Percentiles rank a stretch among this genome's conserved stretches.
Conservation (phyloP, 2,329 filamentous ascomycete species). For the Alternaria conjuncta region DNA sequence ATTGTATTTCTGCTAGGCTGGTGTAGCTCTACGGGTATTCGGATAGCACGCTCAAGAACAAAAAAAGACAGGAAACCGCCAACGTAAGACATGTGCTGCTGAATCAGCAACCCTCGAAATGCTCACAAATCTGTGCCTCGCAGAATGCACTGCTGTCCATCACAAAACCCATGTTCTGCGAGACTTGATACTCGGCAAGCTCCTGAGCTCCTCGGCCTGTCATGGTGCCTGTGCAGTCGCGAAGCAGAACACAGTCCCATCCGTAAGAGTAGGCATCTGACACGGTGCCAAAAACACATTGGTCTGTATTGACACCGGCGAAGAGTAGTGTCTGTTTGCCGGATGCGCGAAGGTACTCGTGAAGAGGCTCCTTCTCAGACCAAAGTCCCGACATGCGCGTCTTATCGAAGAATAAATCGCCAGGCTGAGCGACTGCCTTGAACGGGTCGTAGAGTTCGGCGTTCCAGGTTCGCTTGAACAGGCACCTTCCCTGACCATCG, state of each 20-base stretch:
- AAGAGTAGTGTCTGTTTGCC: slow-evolving; percentile 52
- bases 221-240: slow-evolving; percentile 53
- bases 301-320: slow-evolving; percentile 53
- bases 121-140: slow-evolving; percentile 23
- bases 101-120: background rate
- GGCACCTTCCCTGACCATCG: slow-evolving; percentile 47
- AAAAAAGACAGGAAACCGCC: background rate
- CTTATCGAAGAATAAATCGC: slow-evolving; percentile 54
- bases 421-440: slow-evolving; percentile 44
- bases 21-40: slow-evolving; percentile 11
- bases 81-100: background rate
- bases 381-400: slow-evolving; percentile 53
- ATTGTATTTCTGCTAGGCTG: slow-evolving; percentile 2
- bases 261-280: slow-evolving; percentile 52
- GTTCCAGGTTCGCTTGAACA: slow-evolving; percentile 54
- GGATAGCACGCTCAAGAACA: background rate
- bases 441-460: slow-evolving; percentile 52
- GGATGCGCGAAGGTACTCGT: slow-evolving; percentile 49
- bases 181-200: slow-evolving; percentile 51
- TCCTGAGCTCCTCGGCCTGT: slow-evolving; percentile 49
- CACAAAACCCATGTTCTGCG: slow-evolving; percentile 53
- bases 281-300: slow-evolving; percentile 52
- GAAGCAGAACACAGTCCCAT: slow-evolving; percentile 52
- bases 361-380: slow-evolving; percentile 50
- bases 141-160: slow-evolving; percentile 46